Conservation (phyloP, 2,329 filamentous ascomycete genomes). For the Fragosphaeria purpurea region DNA sequence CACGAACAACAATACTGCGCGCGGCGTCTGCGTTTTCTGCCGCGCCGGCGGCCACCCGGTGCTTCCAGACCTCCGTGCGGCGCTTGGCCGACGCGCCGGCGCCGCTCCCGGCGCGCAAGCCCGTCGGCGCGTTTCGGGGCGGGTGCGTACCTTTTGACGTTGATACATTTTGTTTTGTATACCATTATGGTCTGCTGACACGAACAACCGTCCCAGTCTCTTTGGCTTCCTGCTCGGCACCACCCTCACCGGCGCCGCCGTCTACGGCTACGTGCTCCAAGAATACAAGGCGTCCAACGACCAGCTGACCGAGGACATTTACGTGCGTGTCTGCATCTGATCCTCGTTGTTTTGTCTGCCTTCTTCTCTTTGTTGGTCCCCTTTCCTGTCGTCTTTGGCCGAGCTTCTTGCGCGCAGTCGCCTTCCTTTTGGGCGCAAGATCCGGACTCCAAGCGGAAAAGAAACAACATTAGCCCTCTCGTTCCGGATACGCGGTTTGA, state of each 20-base stretch:
- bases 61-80: slow-evolving; percentile 41
- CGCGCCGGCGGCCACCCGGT: slow-evolving; percentile 22
- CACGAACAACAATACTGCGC: slow-evolving; percentile 31
- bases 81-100: slow-evolving; percentile 33
- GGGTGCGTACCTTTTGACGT: slow-evolving; percentile 34
- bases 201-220: slow-evolving; percentile 42
- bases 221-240: slow-evolving; percentile 87
- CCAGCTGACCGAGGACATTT: slow-evolving; percentile 88
- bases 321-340: slow-evolving; percentile 56
- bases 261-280: slow-evolving; percentile 87
- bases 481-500: slow-evolving; percentile 5
- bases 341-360: slow-evolving; percentile 8
- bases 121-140: slow-evolving; percentile 51
- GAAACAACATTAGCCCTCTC: neutral
- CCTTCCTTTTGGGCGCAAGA: neutral
- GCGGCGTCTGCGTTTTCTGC: slow-evolving; percentile 17
- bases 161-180: no score
- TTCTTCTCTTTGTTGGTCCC: neutral
- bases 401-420: neutral
- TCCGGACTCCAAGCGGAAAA: slow-evolving; percentile 7
- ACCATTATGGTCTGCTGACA: no score
- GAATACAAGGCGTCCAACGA: slow-evolving; percentile 94
- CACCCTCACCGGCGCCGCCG: slow-evolving; percentile 64
- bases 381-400: slow-evolving; percentile 1
- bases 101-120: slow-evolving; percentile 46